Evolutionary conservation across 805 yeast species (phyloP), one percentile per base, ranked within the genome.

Genomic region (Hanseniaspora valbyensis): DNA sequence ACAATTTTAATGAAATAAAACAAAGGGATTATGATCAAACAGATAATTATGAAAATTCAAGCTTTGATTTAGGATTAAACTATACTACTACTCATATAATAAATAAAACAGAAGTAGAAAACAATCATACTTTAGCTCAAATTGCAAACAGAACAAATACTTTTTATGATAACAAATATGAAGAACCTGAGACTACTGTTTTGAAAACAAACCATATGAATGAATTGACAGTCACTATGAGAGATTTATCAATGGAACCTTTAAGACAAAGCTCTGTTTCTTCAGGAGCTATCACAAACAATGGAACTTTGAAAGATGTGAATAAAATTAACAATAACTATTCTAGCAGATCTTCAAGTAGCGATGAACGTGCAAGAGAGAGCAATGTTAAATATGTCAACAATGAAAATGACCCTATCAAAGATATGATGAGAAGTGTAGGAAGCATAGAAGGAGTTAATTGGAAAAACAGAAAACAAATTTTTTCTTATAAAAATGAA

Each of bases 381-480:
- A 22, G 28, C 8, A 13, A 6, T 9, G 18, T 25, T n/a, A 21
- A 39, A 28, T 36, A 42, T 14, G 16, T 19, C 12, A 18, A 30
- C 10, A 10, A n/a, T 9, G 30, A 30, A 1, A 18, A 16, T 0
- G 25, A 38, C 10, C 41, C 50, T 1, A 33, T 38, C 13, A 46
- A 46, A 14, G 50, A 40, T 12, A 32, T 48, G 44, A 32, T 48
- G 51, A 48, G 19, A 16, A 48, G 51, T 48, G 44, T 34, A 6
- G 51, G 29, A n/a, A 33, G 41, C 14, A 22, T 48, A 18, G 51
- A 48, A 21, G 51, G 51, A 13, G 51, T 48, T 2, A 48, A 39
- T 26, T 48, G 51, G 51, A 40, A 44, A 33, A 48, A 48, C 25
- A 48, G 51, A 48, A 48, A 40, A 26, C 36, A 26, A 33, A 19